Conservation (phyloP, 306 rosid genomes). For the Geum urbanum region DNA sequence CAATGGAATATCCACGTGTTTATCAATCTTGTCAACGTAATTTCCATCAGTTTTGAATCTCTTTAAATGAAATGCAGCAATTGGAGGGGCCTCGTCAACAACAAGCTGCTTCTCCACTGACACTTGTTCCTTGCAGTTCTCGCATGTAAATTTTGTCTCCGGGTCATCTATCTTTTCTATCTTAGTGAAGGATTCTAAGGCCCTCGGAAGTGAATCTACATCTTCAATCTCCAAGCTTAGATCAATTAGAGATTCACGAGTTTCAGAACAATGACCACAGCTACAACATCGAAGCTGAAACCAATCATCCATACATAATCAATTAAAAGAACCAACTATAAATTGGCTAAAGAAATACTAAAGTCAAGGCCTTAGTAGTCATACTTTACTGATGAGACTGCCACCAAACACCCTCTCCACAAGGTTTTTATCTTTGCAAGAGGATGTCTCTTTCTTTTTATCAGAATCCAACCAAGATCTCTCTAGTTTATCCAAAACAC, state of each 20-base stretch:
- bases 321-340: neutral
- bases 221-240: constrained; percentile 80
- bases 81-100: constrained; percentile 59
- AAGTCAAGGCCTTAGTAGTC: constrained; percentile 5
- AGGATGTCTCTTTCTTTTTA: constrained; percentile 17
- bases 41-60: constrained; percentile 69
- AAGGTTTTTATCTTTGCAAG: constrained; percentile 40
- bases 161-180: constrained; percentile 61
- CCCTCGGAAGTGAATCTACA: constrained; percentile 57
- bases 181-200: constrained; percentile 74
- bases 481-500: constrained; percentile 72
- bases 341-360: neutral
- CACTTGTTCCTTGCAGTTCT: constrained; percentile 66
- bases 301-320: neutral
- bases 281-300: constrained; percentile 76
- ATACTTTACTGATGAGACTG: constrained; percentile 67
- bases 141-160: constrained; percentile 58
- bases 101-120: constrained; percentile 68
- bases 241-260: constrained; percentile 71
- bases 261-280: constrained; percentile 66
- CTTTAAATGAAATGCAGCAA: constrained; percentile 77
- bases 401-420: constrained; percentile 80
- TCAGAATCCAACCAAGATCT: constrained; percentile 38
- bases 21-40: constrained; percentile 65
- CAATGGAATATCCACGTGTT: constrained; percentile 67